Conservation (phyloP, 1,139 yeast species). For the Suhomyces panamericanus region DNA sequence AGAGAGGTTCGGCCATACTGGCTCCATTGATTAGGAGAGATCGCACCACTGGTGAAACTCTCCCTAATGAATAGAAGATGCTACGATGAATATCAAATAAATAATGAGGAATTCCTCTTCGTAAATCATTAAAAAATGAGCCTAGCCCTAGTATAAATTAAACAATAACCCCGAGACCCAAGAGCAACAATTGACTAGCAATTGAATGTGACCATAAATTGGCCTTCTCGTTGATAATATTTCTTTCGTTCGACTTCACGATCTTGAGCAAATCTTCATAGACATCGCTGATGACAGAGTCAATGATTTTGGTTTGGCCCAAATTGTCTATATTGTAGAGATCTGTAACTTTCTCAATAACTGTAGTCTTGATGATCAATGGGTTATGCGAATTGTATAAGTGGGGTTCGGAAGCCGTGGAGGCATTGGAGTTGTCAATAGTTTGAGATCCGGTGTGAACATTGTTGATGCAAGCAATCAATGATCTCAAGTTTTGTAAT, state of each 20-base stretch:
- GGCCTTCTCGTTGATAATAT: slow-evolving; percentile 46
- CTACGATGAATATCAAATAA: not conserved
- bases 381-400: slow-evolving; percentile 20
- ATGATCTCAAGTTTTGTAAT: slow-evolving; percentile 57
- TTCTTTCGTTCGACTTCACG: slow-evolving; percentile 52
- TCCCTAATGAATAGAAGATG: not conserved
- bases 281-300: slow-evolving; percentile 55
- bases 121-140: slow-evolving; percentile 7
- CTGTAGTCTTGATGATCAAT: slow-evolving; percentile 52
- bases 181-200: slow-evolving; percentile 57
- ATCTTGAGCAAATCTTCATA: slow-evolving; percentile 57
- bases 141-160: slow-evolving; percentile 18
- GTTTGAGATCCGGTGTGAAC: slow-evolving; percentile 9
- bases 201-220: slow-evolving; percentile 60
- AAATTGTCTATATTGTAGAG: slow-evolving; percentile 49
- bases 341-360: slow-evolving; percentile 59
- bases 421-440: slow-evolving; percentile 1
- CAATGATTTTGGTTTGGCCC: slow-evolving; percentile 52
- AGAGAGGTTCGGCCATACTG: slow-evolving; percentile 20
- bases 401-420: slow-evolving; percentile 6
- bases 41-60: slow-evolving; percentile 10
- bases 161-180: slow-evolving; percentile 62
- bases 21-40: slow-evolving; percentile 21
- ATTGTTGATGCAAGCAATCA: slow-evolving; percentile 58
- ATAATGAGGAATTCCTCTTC: slow-evolving; percentile 3